phyloP scores from a whole-genome alignment of 805 yeast species.

The Maudiozyma serrabonitensis region DNA sequence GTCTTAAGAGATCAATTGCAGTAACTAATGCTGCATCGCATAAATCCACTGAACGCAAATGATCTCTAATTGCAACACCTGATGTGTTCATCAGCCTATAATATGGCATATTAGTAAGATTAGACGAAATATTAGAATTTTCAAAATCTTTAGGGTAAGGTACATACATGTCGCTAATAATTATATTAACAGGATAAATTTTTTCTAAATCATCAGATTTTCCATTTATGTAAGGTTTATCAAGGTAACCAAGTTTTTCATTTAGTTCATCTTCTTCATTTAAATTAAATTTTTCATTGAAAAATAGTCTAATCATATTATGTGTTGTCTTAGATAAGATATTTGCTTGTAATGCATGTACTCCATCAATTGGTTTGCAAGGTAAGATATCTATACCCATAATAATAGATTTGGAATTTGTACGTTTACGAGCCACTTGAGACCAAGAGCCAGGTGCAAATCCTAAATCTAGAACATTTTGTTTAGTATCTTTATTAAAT shows the following conservation, averaged over 20 bases:
- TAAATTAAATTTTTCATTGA: constrained; percentile 27
- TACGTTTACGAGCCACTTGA: constrained; percentile 59
- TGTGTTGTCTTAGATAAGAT: constrained; percentile 65
- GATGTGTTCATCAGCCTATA: constrained; percentile 90
- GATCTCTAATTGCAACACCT: constrained; percentile 76
- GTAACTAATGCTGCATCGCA: constrained; percentile 85
- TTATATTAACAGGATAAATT: constrained; percentile 48
- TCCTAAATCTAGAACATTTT: constrained; percentile 74
- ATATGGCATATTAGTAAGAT: constrained; percentile 69
- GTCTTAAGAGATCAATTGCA: constrained; percentile 58
- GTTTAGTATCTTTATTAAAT: constrained; percentile 34
- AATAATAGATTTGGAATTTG: constrained; percentile 43
- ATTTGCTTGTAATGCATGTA: constrained; percentile 76
- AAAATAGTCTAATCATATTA: constrained; percentile 41
- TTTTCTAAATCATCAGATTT: constrained; percentile 7
- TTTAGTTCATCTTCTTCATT: constrained; percentile 28
- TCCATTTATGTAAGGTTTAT: constrained; percentile 16
- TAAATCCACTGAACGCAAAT: constrained; percentile 69
- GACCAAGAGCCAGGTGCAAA: constrained; percentile 96
- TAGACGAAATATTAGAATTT: constrained; percentile 25
- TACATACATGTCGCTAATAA: constrained; percentile 78
- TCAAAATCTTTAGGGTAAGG: constrained; percentile 38
- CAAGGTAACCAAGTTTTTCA: constrained; percentile 5
- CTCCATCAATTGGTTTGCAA: constrained; percentile 72
- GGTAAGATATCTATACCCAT: constrained; percentile 79